phyloP scores from a whole-genome alignment of 1,284 basidiomycete genomes.

The Kalmanozyma brasiliensis region DNA sequence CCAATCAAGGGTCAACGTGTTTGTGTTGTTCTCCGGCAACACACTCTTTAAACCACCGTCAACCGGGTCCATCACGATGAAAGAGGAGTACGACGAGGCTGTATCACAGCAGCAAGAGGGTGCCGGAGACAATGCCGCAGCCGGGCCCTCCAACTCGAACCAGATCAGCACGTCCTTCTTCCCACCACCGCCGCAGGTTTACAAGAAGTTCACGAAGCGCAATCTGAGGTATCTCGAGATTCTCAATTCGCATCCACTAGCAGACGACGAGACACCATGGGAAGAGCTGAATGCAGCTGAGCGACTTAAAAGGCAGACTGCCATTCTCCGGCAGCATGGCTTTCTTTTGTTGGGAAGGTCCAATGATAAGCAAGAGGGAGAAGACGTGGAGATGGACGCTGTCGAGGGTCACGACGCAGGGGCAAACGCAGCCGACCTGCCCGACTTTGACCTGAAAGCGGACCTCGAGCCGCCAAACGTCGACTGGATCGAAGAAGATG shows the following conservation, averaged over 20 bases:
- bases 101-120: slow-evolving; percentile 7
- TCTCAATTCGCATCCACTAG: slow-evolving; percentile 29
- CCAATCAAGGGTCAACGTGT: too few species aligned
- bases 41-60: too few species aligned
- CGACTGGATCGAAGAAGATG: slow-evolving; percentile 66
- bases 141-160: slow-evolving; percentile 27
- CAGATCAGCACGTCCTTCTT: slow-evolving; percentile 59
- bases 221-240: slow-evolving; percentile 47
- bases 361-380: slow-evolving; percentile 2
- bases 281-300: slow-evolving; percentile 15
- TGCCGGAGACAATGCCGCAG: slow-evolving; percentile 7
- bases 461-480: slow-evolving; percentile 54
- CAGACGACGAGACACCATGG: slow-evolving; percentile 30
- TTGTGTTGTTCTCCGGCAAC: too few species aligned
- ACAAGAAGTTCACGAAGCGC: slow-evolving; percentile 51
- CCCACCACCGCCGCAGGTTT: slow-evolving; percentile 58
- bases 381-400: slow-evolving; percentile 15
- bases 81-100: slow-evolving; percentile 18
- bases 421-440: slow-evolving; percentile 9
- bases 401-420: slow-evolving; percentile 2
- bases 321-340: slow-evolving; percentile 17
- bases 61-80: too few species aligned
- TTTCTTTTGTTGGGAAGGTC: background rate
- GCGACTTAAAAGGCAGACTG: slow-evolving; percentile 29
- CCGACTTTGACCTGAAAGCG: slow-evolving; percentile 52